These are phyloP conservation scores for Arabis alpina DNA, from an alignment of 345 rosid species.

Conservation along the genomic window DNA sequence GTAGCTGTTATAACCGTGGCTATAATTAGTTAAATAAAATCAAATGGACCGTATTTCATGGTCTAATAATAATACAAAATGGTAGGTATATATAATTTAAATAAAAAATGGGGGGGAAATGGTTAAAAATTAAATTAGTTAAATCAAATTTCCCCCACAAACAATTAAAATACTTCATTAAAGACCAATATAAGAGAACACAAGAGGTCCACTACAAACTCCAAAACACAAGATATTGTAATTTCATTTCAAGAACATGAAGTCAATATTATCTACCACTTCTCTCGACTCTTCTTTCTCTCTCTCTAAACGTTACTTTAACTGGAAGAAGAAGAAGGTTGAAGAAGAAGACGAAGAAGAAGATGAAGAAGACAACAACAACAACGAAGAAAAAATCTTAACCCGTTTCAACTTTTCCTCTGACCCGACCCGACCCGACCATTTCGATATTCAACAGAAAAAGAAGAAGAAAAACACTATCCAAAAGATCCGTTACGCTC, in stretches of 20 bases:
- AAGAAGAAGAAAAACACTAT: conserved; percentile 46
- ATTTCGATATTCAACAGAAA: conserved; percentile 33
- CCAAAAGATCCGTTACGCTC: conserved; percentile 67
- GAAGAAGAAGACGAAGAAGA: conserved; percentile 60
- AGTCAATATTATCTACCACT: conserved; percentile 65
- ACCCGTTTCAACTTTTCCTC: conserved; percentile 37
- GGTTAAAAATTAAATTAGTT: neutral
- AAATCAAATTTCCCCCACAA: conserved; percentile 26
- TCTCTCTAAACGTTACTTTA: conserved; percentile 85
- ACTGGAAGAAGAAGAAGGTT: conserved; percentile 73
- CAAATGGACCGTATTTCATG: too few species aligned
- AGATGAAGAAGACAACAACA: conserved; percentile 38
- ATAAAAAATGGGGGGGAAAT: too few species aligned
- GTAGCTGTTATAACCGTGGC: too few species aligned
- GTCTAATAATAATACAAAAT: too few species aligned
- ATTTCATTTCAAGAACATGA: conserved; percentile 53
- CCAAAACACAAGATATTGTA: conserved; percentile 10
- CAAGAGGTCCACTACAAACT: conserved; percentile 31
- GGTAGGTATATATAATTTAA: too few species aligned
- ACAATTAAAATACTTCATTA: conserved; percentile 29
- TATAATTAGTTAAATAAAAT: too few species aligned
- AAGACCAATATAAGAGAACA: conserved; percentile 31
- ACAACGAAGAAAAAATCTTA: conserved; percentile 35
- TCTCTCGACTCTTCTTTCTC: conserved; percentile 86
- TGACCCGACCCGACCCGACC: conserved; percentile 34